phyloP scores from a whole-genome alignment of 805 yeast genomes.

The Cyberlindnera lachancei region DNA sequence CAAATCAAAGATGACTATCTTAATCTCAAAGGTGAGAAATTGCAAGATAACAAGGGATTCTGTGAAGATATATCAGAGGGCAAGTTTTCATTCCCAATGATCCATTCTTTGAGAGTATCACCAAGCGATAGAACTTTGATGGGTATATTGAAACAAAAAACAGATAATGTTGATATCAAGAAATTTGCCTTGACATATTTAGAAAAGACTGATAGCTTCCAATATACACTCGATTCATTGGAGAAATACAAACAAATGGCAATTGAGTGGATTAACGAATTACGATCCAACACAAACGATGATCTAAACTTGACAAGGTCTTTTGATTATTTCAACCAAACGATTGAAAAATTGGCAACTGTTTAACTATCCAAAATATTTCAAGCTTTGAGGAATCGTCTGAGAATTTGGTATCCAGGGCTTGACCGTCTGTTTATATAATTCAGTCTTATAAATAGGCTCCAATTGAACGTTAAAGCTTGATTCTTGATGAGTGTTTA shows the following conservation, averaged over 20 bases:
- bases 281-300: conserved; percentile 1
- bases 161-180: conserved; percentile 44
- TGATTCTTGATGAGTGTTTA: conserved; percentile 8
- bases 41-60: conserved; percentile 61
- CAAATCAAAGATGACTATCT: conserved; percentile 83
- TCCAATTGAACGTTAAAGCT: conserved; percentile 3
- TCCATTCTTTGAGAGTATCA: conserved; percentile 48
- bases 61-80: conserved; percentile 90
- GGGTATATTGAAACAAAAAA: conserved; percentile 44
- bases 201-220: conserved; percentile 22
- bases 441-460: conserved; percentile 4
- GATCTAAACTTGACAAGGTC: background rate
- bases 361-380: conserved; percentile 1
- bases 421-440: conserved; percentile 1
- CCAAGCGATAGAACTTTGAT: conserved; percentile 32
- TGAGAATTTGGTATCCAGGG: too few relatives aligned
- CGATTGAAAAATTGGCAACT: conserved; percentile 5
- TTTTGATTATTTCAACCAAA: conserved; percentile 4
- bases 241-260: conserved; percentile 8
- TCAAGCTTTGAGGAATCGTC: background rate
- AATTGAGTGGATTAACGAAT: conserved; percentile 6
- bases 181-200: conserved; percentile 42
- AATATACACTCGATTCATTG: conserved; percentile 12
- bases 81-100: conserved; percentile 78
- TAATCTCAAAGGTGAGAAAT: conserved; percentile 49